Conservation (phyloP, 345 rosid species). For the Camelina sativa region DNA sequence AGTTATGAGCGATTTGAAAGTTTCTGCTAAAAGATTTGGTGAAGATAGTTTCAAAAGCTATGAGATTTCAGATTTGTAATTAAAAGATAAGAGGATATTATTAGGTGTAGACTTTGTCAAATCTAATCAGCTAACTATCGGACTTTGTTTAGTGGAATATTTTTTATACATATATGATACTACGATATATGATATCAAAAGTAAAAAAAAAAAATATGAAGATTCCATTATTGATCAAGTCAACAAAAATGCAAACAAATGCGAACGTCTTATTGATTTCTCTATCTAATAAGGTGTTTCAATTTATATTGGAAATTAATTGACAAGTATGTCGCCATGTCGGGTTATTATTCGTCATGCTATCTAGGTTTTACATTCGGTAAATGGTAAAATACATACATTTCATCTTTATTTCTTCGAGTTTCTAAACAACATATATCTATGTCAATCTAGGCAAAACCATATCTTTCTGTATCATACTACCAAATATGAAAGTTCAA, state of each 20-base stretch:
- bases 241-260: slow-evolving; percentile 40
- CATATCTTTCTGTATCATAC: not conserved
- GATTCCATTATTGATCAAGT: slow-evolving; percentile 33
- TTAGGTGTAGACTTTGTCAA: slow-evolving; percentile 44
- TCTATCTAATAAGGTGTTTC: slow-evolving; percentile 6
- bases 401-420: not conserved
- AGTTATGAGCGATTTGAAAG: slow-evolving; percentile 29
- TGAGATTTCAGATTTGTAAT: slow-evolving; percentile 27
- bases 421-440: not conserved
- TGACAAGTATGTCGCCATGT: slow-evolving; percentile 26
- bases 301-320: not conserved
- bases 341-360: slow-evolving; percentile 15
- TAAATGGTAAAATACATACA: not conserved
- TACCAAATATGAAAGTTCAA: not conserved
- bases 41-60: slow-evolving; percentile 36
- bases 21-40: slow-evolving; percentile 35
- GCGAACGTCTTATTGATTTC: not conserved
- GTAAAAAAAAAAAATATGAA: not conserved
- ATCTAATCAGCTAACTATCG: not conserved
- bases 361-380: slow-evolving; percentile 2
- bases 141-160: not conserved
- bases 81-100: not conserved
- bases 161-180: too few relatives aligned
- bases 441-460: too few relatives aligned
- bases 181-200: not conserved